Conservation (phyloP, 129 eudicot genomes). For the Dittrichia graveolens region DNA sequence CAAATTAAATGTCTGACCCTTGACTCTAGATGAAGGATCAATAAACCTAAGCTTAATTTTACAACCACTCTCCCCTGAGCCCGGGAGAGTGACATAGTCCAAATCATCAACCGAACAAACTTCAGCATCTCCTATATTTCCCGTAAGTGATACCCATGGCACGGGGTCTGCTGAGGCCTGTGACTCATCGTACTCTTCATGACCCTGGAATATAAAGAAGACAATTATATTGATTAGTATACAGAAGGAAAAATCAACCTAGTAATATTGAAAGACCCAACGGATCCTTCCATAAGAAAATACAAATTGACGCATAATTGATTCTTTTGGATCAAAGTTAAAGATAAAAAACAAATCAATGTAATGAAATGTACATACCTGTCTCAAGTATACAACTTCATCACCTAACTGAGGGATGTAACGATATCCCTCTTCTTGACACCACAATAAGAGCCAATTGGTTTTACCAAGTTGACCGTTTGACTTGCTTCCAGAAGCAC, state of each 20-base stretch:
- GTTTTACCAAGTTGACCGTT: slow-evolving; percentile 36
- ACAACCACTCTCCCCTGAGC: slow-evolving; percentile 96
- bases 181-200: slow-evolving; percentile 53
- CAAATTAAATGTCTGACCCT: slow-evolving; percentile 50
- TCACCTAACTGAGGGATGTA: slow-evolving; percentile 95
- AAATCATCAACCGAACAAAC: slow-evolving; percentile 61
- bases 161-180: slow-evolving; percentile 27
- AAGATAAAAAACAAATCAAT: too few relatives aligned
- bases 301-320: too few relatives aligned
- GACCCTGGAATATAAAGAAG: slow-evolving; percentile 57
- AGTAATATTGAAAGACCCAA: too few relatives aligned
- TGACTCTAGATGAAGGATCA: slow-evolving; percentile 44
- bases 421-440: slow-evolving; percentile 73
- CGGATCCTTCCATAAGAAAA: too few relatives aligned
- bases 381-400: slow-evolving; percentile 78
- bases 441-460: slow-evolving; percentile 69
- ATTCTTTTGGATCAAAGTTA: too few relatives aligned
- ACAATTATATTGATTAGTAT: not conserved
- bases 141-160: slow-evolving; percentile 52
- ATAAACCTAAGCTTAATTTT: slow-evolving; percentile 60
- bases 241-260: too few relatives aligned
- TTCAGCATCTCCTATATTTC: slow-evolving; percentile 58
- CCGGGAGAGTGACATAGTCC: slow-evolving; percentile 44
- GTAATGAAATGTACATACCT: slow-evolving; percentile 41
- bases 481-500: slow-evolving; percentile 45